Conservation (phyloP, 2,329 filamentous ascomycete species). For the Cryphonectria radicalis region DNA sequence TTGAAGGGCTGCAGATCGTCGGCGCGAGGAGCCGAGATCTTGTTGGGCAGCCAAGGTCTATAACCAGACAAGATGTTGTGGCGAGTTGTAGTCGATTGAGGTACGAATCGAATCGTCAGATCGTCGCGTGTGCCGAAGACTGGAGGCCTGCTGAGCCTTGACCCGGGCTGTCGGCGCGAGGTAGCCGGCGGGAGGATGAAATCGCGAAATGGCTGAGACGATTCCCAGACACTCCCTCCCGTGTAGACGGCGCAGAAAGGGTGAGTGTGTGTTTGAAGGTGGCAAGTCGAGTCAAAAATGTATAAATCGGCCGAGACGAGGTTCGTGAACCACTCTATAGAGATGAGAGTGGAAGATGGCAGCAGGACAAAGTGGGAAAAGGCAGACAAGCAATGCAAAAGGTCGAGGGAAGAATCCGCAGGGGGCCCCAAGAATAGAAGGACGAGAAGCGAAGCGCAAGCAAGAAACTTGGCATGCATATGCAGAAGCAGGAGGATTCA, state of each 20-base stretch:
- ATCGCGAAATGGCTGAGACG: not conserved
- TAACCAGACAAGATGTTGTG: not conserved
- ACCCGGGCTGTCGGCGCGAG: not conserved
- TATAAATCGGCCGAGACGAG: not conserved
- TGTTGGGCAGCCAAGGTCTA: constrained; percentile 7
- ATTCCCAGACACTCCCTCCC: not conserved
- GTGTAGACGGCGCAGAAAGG: not conserved
- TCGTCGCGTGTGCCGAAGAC: not conserved
- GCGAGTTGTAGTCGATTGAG: constrained; percentile 5
- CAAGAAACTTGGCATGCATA: constrained; percentile 11
- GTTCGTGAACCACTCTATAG: not conserved
- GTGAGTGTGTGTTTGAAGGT: not conserved
- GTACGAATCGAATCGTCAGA: not conserved
- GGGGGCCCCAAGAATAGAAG: constrained; percentile 1
- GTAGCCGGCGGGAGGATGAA: not conserved
- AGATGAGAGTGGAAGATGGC: not conserved
- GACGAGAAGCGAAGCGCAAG: constrained; percentile 5
- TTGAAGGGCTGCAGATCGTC: constrained; percentile 1
- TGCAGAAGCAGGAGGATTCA: not conserved
- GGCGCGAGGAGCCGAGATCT: not conserved
- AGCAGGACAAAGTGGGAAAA: not conserved
- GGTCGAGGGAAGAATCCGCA: constrained; percentile 11
- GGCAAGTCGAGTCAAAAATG: not conserved
- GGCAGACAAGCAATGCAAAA: not conserved
- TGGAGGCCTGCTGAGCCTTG: not conserved